A percentile compares a stretch with the other conserved stretches of the same genome.
These are phyloP conservation scores for Diaporthe nobilis DNA, from an alignment of 2,329 filamentous ascomycete genomes.

Conservation along the genomic window DNA sequence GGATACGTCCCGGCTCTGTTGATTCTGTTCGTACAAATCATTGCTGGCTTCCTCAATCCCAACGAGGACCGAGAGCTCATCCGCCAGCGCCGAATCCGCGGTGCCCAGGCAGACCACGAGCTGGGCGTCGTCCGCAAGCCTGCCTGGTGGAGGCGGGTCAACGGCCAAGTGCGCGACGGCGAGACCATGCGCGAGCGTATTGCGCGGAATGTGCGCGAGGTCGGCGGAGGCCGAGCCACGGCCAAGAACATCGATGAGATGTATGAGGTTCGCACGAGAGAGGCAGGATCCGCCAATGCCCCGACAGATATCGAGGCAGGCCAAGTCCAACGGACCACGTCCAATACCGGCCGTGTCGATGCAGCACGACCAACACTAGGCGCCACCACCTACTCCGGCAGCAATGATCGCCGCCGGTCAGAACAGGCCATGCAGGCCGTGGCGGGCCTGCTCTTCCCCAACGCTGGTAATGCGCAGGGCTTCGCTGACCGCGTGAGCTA, in stretches of 20 bases:
- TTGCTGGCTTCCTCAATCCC: conserved; percentile 71
- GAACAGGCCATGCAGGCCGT: conserved; percentile 61
- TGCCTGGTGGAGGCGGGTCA: conserved; percentile 74
- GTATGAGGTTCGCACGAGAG: conserved; percentile 44
- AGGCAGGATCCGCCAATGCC: conserved; percentile 9
- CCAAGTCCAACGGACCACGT: conserved; percentile 46
- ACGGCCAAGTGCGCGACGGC: conserved; percentile 57
- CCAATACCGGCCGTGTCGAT: conserved; percentile 12
- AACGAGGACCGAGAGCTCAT: conserved; percentile 82
- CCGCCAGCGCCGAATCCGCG: conserved; percentile 71
- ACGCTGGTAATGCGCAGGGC: conserved; percentile 48
- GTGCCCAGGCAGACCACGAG: conserved; percentile 68
- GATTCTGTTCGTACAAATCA: conserved; percentile 67
- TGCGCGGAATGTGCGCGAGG: conserved; percentile 67
- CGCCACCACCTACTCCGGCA: conserved; percentile 56
- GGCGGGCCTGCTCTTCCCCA: conserved; percentile 65
- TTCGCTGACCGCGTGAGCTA: conserved; percentile 55
- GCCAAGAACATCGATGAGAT: conserved; percentile 56
- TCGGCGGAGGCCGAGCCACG: conserved; percentile 64
- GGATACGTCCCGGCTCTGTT: conserved; percentile 73
- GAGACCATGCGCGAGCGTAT: conserved; percentile 66
- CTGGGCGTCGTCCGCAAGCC: conserved; percentile 74
- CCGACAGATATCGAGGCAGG: conserved; percentile 48
- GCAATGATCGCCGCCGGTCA: conserved; percentile 59
- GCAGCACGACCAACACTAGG: conserved; percentile 43